Evolutionary conservation across 768 basidiomycete species (phyloP).

Genomic region (Amanita molliuscula): DNA sequence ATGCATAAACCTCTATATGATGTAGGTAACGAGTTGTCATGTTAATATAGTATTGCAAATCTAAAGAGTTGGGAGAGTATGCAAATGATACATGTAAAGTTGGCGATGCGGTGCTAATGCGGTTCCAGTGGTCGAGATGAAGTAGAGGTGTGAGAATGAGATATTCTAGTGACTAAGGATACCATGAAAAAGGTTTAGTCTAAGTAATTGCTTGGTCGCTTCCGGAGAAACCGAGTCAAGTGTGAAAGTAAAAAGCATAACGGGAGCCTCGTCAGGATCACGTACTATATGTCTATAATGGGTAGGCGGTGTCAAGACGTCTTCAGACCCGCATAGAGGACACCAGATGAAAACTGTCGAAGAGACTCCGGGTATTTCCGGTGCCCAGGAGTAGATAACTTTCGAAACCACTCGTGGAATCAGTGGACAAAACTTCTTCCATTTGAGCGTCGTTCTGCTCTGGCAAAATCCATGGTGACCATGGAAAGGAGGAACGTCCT

Average conservation of each 20-base stretch:
- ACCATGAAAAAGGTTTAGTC: not conserved
- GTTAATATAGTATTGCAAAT: not conserved
- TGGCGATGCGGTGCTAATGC: not conserved
- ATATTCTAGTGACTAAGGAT: not conserved
- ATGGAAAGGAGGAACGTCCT: constrained; percentile 10
- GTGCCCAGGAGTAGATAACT: constrained; percentile 31
- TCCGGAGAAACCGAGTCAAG: not conserved
- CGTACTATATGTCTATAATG: not conserved
- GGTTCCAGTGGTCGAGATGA: not conserved
- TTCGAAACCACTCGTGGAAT: constrained; percentile 27
- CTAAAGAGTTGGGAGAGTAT: not conserved
- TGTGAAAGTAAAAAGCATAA: not conserved
- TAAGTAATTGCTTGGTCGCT: not conserved
- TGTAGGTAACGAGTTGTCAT: not conserved
- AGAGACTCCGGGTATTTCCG: constrained; percentile 24
- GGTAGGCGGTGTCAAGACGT: not conserved
- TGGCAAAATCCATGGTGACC: constrained; percentile 26
- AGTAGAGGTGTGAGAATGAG: not conserved
- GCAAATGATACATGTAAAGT: not conserved
- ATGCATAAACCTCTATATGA: not conserved
- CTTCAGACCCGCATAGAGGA: not conserved
- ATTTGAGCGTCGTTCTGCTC: constrained; percentile 20
- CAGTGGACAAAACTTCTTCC: constrained; percentile 23
- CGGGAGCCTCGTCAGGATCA: not conserved
- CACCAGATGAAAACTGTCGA: constrained; percentile 14